Evolutionary conservation across 345 rosid genomes (phyloP).

Genomic region (Trapa incisa): DNA sequence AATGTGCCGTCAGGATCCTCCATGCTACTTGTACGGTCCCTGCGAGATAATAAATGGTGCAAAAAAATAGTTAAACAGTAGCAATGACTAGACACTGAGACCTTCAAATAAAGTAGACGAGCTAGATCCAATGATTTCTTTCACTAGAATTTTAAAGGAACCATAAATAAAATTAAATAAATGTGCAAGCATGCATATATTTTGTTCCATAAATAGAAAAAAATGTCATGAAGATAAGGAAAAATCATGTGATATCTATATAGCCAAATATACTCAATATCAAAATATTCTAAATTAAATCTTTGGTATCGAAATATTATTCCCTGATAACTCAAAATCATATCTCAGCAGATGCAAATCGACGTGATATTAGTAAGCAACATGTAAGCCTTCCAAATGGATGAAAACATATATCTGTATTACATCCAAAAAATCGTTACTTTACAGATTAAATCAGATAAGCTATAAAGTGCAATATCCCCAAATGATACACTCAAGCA

Average conservation of each 20-base stretch:
- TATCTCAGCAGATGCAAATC: no score
- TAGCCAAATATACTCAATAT: no score
- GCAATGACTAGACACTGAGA: background rate
- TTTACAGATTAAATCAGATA: background rate
- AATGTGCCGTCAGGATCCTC: constrained; percentile 99
- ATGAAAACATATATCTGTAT: background rate
- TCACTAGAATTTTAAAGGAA: background rate
- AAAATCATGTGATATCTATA: background rate
- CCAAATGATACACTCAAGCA: constrained; percentile 1
- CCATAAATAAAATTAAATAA: background rate
- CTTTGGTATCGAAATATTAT: no score
- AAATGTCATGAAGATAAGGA: background rate
- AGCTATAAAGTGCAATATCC: background rate
- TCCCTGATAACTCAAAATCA: background rate
- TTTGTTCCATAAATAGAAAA: background rate
- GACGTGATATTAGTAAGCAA: background rate
- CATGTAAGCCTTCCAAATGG: no score
- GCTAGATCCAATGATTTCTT: background rate
- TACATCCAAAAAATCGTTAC: background rate
- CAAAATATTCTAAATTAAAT: no score
- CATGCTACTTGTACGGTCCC: constrained; percentile 91
- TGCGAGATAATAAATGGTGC: constrained; percentile 19
- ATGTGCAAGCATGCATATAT: background rate
- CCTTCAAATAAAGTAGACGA: background rate
- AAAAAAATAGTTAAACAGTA: background rate